These are phyloP conservation scores for Fragilariopsis cylindrus DNA, from an alignment of 108 stramenopile genomes.

Conservation along the genomic window DNA sequence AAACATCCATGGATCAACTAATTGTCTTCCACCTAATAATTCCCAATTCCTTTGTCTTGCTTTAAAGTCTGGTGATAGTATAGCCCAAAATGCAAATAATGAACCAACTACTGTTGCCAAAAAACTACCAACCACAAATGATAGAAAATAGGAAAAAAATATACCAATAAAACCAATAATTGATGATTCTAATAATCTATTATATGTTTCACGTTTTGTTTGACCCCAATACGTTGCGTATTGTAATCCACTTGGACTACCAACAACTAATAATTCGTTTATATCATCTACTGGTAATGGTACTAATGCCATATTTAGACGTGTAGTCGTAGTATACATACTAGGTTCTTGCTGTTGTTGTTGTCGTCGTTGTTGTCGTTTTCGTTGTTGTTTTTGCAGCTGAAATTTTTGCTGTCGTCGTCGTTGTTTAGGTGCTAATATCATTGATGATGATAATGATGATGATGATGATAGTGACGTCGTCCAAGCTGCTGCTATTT, in stretches of 20 bases:
- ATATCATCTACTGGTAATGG: slow-evolving; percentile 65
- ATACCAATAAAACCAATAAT: slow-evolving; percentile 66
- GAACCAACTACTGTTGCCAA: slow-evolving; percentile 64
- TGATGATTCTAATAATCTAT: slow-evolving; percentile 59
- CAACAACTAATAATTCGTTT: slow-evolving; percentile 43
- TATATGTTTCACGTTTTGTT: slow-evolving; percentile 60
- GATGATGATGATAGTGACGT: too few relatives aligned
- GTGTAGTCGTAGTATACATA: too few relatives aligned
- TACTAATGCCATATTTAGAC: slow-evolving; percentile 55
- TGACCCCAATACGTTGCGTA: slow-evolving; percentile 75
- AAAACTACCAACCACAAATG: slow-evolving; percentile 76
- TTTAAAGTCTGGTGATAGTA: slow-evolving; percentile 74
- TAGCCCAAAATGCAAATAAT: slow-evolving; percentile 71
- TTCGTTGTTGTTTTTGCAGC: background rate
- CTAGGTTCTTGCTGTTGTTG: background rate
- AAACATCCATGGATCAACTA: slow-evolving; percentile 78
- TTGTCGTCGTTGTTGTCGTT: background rate
- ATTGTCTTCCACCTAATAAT: slow-evolving; percentile 62
- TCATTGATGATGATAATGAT: background rate
- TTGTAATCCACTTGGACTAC: slow-evolving; percentile 67
- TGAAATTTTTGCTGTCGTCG: background rate
- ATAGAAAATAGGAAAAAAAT: slow-evolving; percentile 73
- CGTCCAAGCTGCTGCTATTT: too few relatives aligned
- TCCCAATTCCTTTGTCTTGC: slow-evolving; percentile 83
- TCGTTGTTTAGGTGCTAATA: background rate